A percentile compares a stretch with the other conserved stretches of the same genome.
phyloP scores from a whole-genome alignment of 345 rosid genomes.

The Limnanthes douglasii region DNA sequence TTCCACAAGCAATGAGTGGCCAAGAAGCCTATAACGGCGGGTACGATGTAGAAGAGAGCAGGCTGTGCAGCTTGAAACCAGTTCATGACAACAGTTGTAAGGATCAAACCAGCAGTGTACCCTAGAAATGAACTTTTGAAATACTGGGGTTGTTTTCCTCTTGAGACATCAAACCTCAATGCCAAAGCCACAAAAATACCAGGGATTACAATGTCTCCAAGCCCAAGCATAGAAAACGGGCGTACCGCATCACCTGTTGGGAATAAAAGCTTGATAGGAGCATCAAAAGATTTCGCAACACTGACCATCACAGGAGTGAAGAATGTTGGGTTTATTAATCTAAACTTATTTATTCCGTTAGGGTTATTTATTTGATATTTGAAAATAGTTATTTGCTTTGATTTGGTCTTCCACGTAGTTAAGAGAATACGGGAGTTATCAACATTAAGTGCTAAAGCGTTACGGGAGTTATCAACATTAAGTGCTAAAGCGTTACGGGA shows the following conservation, averaged over 20 bases:
- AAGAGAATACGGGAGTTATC: too few relatives aligned
- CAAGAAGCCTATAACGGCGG: constrained; percentile 82
- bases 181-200: constrained; percentile 98
- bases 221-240: constrained; percentile 98
- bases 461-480: too few relatives aligned
- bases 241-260: constrained; percentile 65
- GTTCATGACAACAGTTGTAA: constrained; percentile 92
- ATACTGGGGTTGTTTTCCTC: constrained; percentile 74
- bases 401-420: too few relatives aligned
- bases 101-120: constrained; percentile 56
- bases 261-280: constrained; percentile 97
- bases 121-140: constrained; percentile 94
- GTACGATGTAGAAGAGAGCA: constrained; percentile 91
- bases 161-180: constrained; percentile 82
- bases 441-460: too few relatives aligned
- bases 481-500: too few relatives aligned
- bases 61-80: constrained; percentile 99
- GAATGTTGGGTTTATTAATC: too few relatives aligned
- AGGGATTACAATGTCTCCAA: constrained; percentile 98
- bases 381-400: too few relatives aligned
- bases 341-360: too few relatives aligned
- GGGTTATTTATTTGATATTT: too few relatives aligned
- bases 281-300: constrained; percentile 98
- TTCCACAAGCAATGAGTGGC: constrained; percentile 86
- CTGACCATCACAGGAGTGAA: constrained; percentile 99